phyloP scores from a whole-genome alignment of 495 filamentous ascomycete genomes.

The Penicillium parvum region DNA sequence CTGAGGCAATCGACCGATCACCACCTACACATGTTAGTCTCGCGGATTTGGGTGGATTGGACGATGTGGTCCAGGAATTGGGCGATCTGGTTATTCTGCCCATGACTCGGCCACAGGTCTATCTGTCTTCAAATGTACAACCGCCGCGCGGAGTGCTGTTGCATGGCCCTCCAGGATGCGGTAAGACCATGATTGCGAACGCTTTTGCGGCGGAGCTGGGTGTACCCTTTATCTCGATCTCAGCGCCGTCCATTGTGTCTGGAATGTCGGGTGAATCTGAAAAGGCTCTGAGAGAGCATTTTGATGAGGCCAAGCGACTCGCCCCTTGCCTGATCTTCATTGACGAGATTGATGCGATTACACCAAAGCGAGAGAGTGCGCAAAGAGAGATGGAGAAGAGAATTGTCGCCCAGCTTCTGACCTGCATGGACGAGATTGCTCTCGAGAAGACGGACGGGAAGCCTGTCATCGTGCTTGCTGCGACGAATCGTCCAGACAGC shows the following conservation, averaged over 20 bases:
- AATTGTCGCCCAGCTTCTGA: conserved; percentile 90
- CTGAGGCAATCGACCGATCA: conserved; percentile 53
- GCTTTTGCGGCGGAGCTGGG: conserved; percentile 84
- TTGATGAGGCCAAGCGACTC: conserved; percentile 79
- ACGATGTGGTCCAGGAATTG: conserved; percentile 70
- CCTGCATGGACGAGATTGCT: conserved; percentile 81
- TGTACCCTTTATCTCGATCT: conserved; percentile 81
- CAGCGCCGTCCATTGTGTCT: conserved; percentile 82
- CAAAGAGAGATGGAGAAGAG: conserved; percentile 96
- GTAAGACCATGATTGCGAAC: conserved; percentile 90
- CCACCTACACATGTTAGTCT: conserved; percentile 75
- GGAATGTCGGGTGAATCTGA: conserved; percentile 97
- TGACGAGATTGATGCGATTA: conserved; percentile 95
- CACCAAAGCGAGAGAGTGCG: conserved; percentile 89
- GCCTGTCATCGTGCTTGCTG: conserved; percentile 88
- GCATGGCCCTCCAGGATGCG: conserved; percentile 91
- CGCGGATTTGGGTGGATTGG: conserved; percentile 79
- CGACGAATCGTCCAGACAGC: conserved; percentile 88
- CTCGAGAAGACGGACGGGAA: conserved; percentile 78
- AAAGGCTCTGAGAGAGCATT: conserved; percentile 86
- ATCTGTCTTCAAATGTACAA: conserved; percentile 54
- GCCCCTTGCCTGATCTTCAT: conserved; percentile 94
- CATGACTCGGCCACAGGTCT: conserved; percentile 67
- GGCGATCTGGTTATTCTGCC: conserved; percentile 80
- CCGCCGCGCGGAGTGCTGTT: conserved; percentile 84